A percentile compares a stretch with the other conserved stretches of the same genome.
These are phyloP conservation scores for Diaporthe eres DNA, from an alignment of 2,329 filamentous ascomycete genomes.

Conservation along the genomic window DNA sequence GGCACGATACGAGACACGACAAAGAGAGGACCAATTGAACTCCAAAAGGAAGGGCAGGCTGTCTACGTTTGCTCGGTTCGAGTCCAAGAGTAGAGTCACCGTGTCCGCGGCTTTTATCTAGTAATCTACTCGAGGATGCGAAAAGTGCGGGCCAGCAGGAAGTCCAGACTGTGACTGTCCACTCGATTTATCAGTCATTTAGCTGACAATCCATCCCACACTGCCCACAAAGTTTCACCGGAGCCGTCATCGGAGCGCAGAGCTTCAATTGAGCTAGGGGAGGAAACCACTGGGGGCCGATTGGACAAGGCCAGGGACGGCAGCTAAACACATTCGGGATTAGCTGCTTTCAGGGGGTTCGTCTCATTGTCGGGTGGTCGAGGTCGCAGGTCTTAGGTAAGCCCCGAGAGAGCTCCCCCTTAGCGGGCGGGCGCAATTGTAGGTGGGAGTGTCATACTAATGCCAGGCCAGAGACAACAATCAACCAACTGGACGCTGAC, in stretches of 20 bases:
- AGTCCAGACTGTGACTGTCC: neutral
- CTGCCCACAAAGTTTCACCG: conserved; percentile 24
- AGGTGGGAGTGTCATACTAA: neutral
- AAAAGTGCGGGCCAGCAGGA: conserved; percentile 5
- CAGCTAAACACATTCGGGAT: conserved; percentile 25
- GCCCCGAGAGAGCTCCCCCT: conserved; percentile 10
- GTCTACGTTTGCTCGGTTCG: neutral
- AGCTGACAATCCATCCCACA: conserved; percentile 4
- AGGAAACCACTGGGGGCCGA: conserved; percentile 18
- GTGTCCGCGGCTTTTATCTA: neutral
- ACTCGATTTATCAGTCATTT: conserved; percentile 11
- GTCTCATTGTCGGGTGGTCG: neutral
- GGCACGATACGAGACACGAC: neutral
- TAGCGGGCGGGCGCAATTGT: neutral
- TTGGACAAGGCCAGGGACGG: conserved; percentile 19
- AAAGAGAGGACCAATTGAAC: conserved; percentile 15
- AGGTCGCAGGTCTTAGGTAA: conserved; percentile 34
- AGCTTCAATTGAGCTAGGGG: conserved; percentile 26
- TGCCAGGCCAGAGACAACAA: conserved; percentile 13
- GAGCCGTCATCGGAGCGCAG: conserved; percentile 23
- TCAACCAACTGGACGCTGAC: conserved; percentile 20
- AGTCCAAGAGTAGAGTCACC: neutral
- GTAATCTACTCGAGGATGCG: conserved; percentile 10
- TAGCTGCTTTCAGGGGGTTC: conserved; percentile 11
- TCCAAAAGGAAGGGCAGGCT: neutral